Evolutionary conservation across 2,329 filamentous ascomycete genomes (phyloP), one percentile per base, ranked within the genome.

Genomic region (Xylaria sp.): DNA sequence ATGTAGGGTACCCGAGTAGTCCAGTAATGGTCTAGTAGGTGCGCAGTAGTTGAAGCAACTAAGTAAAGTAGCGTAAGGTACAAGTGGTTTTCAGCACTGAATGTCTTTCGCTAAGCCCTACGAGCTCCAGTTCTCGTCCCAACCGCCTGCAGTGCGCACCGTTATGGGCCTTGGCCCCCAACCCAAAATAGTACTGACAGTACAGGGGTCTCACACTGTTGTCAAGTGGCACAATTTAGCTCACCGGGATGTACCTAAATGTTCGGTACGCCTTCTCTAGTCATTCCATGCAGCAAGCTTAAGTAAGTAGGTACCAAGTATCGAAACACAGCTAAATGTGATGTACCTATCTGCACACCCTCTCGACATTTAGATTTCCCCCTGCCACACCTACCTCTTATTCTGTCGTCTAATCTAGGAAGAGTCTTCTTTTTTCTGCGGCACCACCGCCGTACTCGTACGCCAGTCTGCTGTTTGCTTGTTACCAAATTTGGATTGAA

Each of bases 131-230:
- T 51, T 64, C 32, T 64, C 19, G 30, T 54, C 54, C 53, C n/a
- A 48, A 24, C n/a, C 3, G 17, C 34, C 14, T 34, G 21, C 42
- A 24, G 17, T 14, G 4, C 3, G 5, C 30, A 9, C 36, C 14
- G 36, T 36, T 30, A 36, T 45, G 24, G 24, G 55, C 11, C 34
- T 36, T 36, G 34, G 67, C 71, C 71, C 71, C 69, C 71, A 72
- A 72, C 71, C 69, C 71, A 72, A 72, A 72, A 72, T 72, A 72
- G 71, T 60, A 61, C 69, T 71, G 69, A 72, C 71, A 11, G 34
- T 57, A 34, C 62, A 66, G 54, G 62, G 70, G 55, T 61, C 39
- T 64, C 56, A 69, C 59, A 66, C 70, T 61, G 69, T 69, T 61
- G 62, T 70, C 61, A 65, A 61, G 54, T 39, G 64, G 67, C 65